Conservation (phyloP, 805 yeast species). For the Yueomyces sp. region DNA sequence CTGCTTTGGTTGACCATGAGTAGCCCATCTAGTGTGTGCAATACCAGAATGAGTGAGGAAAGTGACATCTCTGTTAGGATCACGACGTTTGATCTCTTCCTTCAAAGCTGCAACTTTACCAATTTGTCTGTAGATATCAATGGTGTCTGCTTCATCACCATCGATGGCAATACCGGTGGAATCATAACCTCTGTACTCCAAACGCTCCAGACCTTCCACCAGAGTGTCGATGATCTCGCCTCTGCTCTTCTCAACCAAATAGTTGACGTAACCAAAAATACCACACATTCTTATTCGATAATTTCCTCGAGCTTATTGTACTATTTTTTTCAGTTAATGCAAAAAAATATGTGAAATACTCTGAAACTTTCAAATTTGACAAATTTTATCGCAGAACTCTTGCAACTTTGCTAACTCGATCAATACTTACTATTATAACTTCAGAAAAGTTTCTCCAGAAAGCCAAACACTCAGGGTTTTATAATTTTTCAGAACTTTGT, state of each 20-base stretch:
- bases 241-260: conserved; percentile 78
- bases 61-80: conserved; percentile 45
- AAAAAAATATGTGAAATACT: too few species aligned
- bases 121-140: conserved; percentile 64
- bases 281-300: conserved; percentile 46
- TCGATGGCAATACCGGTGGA: conserved; percentile 94
- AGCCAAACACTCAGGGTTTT: too few species aligned
- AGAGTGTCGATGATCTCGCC: conserved; percentile 86
- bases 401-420: too few species aligned
- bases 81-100: conserved; percentile 39
- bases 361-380: too few species aligned
- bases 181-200: conserved; percentile 97
- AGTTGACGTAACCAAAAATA: conserved; percentile 95
- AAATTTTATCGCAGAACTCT: too few species aligned
- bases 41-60: conserved; percentile 87
- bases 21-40: conserved; percentile 99
- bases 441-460: too few species aligned
- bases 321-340: neutral
- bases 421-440: too few species aligned
- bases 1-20: conserved; percentile 88
- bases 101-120: conserved; percentile 84
- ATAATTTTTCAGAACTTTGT: too few species aligned
- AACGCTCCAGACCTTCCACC: conserved; percentile 72
- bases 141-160: conserved; percentile 65
- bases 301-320: neutral